Percentiles rank a stretch among this genome's conserved stretches.
phyloP scores from a whole-genome alignment of 495 filamentous ascomycete genomes.

The Pyrenula aspistea region DNA sequence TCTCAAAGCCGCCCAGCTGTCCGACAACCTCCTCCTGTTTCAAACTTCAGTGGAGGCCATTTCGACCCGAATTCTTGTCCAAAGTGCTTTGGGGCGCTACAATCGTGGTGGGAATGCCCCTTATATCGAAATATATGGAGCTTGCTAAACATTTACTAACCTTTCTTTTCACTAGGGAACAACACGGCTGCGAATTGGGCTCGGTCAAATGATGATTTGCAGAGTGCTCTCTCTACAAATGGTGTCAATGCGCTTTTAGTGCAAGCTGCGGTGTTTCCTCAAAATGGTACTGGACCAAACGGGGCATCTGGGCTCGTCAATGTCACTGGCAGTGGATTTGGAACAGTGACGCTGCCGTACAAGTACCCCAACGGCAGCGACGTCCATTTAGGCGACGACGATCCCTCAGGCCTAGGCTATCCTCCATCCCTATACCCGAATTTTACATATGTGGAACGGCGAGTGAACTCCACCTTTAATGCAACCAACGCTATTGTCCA shows the following conservation, averaged over 20 bases:
- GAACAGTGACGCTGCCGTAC: conserved; percentile 44
- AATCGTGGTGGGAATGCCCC: conserved; percentile 26
- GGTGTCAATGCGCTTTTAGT: conserved; percentile 37
- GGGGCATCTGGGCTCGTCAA: conserved; percentile 40
- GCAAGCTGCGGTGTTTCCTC: conserved; percentile 56
- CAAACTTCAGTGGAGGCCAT: conserved; percentile 56
- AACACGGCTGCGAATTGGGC: conserved; percentile 40
- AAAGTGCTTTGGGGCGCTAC: conserved; percentile 47
- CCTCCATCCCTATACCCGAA: conserved; percentile 63
- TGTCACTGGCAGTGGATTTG: conserved; percentile 36
- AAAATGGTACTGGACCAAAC: conserved; percentile 40
- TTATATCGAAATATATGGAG: background rate
- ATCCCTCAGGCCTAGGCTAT: conserved; percentile 36
- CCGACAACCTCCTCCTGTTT: conserved; percentile 62
- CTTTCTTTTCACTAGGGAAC: conserved; percentile 23
- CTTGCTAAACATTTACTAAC: background rate
- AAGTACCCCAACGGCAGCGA: conserved; percentile 38
- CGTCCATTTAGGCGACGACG: conserved; percentile 43
- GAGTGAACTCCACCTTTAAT: conserved; percentile 21
- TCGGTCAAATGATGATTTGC: conserved; percentile 41
- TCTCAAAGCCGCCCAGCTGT: conserved; percentile 70
- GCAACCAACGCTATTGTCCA: conserved; percentile 23
- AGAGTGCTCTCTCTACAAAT: conserved; percentile 44
- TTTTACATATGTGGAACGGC: conserved; percentile 43
- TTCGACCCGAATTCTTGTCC: conserved; percentile 54